phyloP scores from a whole-genome alignment of 2,329 filamentous ascomycete species.

The Colletotrichum somersetense region DNA sequence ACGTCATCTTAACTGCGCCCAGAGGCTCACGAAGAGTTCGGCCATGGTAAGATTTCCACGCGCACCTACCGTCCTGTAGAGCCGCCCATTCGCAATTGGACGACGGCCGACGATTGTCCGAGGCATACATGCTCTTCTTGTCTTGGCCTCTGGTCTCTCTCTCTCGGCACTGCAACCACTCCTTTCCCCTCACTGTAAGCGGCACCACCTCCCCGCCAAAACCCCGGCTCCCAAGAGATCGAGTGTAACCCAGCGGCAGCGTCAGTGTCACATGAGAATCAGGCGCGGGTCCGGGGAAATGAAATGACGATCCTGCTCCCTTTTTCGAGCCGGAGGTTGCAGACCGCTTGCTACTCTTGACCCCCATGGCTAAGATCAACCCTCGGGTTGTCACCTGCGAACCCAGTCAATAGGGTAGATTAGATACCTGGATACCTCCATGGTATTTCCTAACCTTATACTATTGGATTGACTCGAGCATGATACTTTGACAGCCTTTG shows the following conservation, averaged over 20 bases:
- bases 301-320: conserved; percentile 17
- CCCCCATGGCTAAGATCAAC: too few relatives aligned
- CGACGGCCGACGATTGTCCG: conserved; percentile 11
- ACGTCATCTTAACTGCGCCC: conserved; percentile 22
- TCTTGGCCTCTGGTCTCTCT: neutral
- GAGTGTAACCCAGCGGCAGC: conserved; percentile 27
- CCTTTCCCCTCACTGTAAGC: conserved; percentile 14
- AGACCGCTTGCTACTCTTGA: neutral
- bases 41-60: neutral
- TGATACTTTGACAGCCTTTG: too few relatives aligned
- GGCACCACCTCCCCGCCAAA: conserved; percentile 1
- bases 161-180: neutral
- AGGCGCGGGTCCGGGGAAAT: neutral
- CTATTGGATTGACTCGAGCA: too few relatives aligned
- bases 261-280: conserved; percentile 24
- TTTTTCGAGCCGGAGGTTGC: conserved; percentile 24
- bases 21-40: neutral
- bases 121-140: neutral
- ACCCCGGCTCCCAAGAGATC: conserved; percentile 34
- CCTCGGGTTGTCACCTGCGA: too few relatives aligned
- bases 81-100: conserved; percentile 13
- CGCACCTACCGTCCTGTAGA: neutral
- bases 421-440: too few relatives aligned
- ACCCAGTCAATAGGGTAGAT: too few relatives aligned
- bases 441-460: too few relatives aligned